A percentile compares a stretch with the other conserved stretches of the same genome.
These are phyloP conservation scores for Glycyrrhiza uralensis DNA, from an alignment of 306 rosid genomes.

Conservation along the genomic window DNA sequence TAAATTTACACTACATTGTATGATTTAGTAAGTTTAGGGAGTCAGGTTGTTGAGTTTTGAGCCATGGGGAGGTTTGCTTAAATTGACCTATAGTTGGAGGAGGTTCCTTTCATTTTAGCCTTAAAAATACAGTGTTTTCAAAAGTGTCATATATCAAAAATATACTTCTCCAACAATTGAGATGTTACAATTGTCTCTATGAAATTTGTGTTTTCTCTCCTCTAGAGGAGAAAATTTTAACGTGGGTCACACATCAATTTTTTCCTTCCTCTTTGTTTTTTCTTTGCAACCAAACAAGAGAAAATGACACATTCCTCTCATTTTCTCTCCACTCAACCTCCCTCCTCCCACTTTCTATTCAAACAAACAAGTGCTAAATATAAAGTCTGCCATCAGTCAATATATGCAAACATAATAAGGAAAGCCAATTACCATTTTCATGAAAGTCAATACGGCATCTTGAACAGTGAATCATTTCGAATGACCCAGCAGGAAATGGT, in stretches of 20 bases:
- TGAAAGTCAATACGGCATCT: conserved; percentile 92
- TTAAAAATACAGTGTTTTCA: not conserved
- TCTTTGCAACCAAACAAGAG: not conserved
- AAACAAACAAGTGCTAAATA: not conserved
- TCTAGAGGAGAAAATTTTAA: not conserved
- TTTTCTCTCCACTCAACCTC: not conserved
- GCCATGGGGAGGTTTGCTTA: not conserved
- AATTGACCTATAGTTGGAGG: not conserved
- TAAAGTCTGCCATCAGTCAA: not conserved
- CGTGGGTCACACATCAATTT: not conserved
- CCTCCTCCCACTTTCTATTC: not conserved
- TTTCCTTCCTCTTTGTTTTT: not conserved
- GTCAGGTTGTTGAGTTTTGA: conserved; percentile 1
- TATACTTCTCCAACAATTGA: not conserved
- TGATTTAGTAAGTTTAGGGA: not conserved
- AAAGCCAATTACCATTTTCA: conserved; percentile 59
- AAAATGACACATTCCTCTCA: not conserved
- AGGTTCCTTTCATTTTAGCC: not conserved
- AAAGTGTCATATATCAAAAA: not conserved
- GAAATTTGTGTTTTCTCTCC: not conserved
- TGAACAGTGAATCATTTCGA: conserved; percentile 95
- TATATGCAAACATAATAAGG: conserved; percentile 6
- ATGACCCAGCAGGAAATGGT: conserved; percentile 78
- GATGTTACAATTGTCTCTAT: not conserved
- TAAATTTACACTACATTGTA: not conserved